A percentile compares a stretch with the other conserved stretches of the same genome.
phyloP scores from a whole-genome alignment of 2,329 filamentous ascomycete species.

The Claviceps sp. region DNA sequence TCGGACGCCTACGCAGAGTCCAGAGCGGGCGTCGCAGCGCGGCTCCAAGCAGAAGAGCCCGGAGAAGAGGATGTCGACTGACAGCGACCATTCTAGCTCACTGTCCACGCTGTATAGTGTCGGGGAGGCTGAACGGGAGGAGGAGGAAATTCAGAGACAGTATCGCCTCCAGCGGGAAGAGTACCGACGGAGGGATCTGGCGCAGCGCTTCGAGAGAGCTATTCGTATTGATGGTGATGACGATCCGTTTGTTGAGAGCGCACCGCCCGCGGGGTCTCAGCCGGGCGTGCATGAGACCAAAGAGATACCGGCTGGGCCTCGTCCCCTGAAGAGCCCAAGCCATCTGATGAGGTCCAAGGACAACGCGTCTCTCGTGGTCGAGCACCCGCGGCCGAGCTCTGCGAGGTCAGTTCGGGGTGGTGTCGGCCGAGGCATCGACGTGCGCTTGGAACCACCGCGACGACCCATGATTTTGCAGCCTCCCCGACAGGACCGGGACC shows the following conservation, averaged over 20 bases:
- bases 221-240: neutral
- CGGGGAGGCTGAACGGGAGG: slow-evolving; percentile 30
- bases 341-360: slow-evolving; percentile 3
- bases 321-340: slow-evolving; percentile 10
- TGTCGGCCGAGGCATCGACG: neutral
- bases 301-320: slow-evolving; percentile 5
- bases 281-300: slow-evolving; percentile 2
- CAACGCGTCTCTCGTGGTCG: neutral
- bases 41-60: slow-evolving; percentile 6
- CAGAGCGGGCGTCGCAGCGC: slow-evolving; percentile 10
- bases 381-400: neutral
- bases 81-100: slow-evolving; percentile 36
- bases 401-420: neutral
- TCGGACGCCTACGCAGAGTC: slow-evolving; percentile 9
- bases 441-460: slow-evolving; percentile 1
- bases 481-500: slow-evolving; percentile 1
- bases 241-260: slow-evolving; percentile 21
- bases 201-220: neutral
- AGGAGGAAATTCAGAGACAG: slow-evolving; percentile 3
- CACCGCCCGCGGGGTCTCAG: neutral
- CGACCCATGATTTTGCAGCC: slow-evolving; percentile 1
- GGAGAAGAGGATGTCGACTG: slow-evolving; percentile 18
- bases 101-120: slow-evolving; percentile 45
- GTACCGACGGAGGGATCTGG: neutral
- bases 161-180: slow-evolving; percentile 1